Evolutionary conservation across 148 eudicot species (phyloP).

Genomic region (Rhododendron ovatum): DNA sequence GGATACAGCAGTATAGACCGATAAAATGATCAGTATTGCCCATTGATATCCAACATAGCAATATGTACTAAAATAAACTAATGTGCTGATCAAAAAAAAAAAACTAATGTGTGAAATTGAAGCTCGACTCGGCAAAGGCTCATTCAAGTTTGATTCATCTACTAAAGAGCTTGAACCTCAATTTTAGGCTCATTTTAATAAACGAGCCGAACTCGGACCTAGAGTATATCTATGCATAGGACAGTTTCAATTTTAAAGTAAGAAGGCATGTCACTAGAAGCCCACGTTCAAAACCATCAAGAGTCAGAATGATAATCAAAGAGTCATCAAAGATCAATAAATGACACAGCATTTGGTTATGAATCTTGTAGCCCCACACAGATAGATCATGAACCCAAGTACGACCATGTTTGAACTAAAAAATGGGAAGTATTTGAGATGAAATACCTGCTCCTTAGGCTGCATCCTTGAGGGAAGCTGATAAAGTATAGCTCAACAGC

Average conservation of each 20-base stretch:
- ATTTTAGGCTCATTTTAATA: too few relatives aligned
- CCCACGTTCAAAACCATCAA: not conserved
- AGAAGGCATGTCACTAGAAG: not conserved
- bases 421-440: not conserved
- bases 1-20: not conserved
- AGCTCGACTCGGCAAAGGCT: not conserved
- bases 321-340: too few relatives aligned
- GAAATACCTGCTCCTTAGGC: slow-evolving; percentile 25
- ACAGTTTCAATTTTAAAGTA: too few relatives aligned
- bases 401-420: not conserved
- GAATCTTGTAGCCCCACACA: too few relatives aligned
- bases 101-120: not conserved
- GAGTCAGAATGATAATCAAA: too few relatives aligned
- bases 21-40: not conserved
- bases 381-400: too few relatives aligned
- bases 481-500: not conserved
- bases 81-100: too few relatives aligned
- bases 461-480: slow-evolving; percentile 12
- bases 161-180: too few relatives aligned
- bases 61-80: not conserved
- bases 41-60: not conserved
- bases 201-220: not conserved
- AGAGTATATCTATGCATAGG: not conserved
- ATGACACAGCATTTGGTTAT: too few relatives aligned
- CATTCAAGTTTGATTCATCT: not conserved